These are phyloP conservation scores for Leccinellum luteum DNA, from an alignment of 768 basidiomycete species.

Conservation along the genomic window DNA sequence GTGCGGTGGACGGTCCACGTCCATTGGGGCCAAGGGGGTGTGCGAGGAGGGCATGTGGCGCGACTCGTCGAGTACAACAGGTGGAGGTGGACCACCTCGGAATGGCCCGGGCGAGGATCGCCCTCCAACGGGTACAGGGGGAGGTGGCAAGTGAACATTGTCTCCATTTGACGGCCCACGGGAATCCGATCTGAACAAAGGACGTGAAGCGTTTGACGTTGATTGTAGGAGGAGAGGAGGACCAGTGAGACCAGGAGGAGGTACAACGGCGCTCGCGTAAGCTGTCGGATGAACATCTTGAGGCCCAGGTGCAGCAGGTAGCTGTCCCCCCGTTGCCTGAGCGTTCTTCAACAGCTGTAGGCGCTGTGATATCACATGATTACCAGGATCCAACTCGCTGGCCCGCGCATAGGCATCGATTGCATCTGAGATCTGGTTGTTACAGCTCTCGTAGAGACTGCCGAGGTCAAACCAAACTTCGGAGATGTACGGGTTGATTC, in stretches of 20 bases:
- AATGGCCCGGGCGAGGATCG: slow-evolving; percentile 72
- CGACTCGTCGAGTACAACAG: slow-evolving; percentile 73
- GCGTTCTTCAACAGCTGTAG: slow-evolving; percentile 76
- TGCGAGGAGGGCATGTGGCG: slow-evolving; percentile 61
- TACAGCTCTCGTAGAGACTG: slow-evolving; percentile 95
- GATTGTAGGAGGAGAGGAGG: slow-evolving; percentile 65
- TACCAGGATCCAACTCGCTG: slow-evolving; percentile 87
- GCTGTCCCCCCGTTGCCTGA: slow-evolving; percentile 66
- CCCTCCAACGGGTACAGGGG: slow-evolving; percentile 45
- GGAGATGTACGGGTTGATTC: slow-evolving; percentile 96
- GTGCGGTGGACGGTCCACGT: slow-evolving; percentile 53
- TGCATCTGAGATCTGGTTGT: slow-evolving; percentile 97
- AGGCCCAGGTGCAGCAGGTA: slow-evolving; percentile 87
- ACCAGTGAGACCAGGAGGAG: slow-evolving; percentile 65
- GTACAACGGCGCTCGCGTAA: slow-evolving; percentile 76
- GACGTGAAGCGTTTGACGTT: slow-evolving; percentile 29
- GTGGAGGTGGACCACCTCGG: slow-evolving; percentile 80
- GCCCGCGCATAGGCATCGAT: slow-evolving; percentile 98
- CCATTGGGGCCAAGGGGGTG: slow-evolving; percentile 78
- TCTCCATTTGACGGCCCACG: slow-evolving; percentile 47
- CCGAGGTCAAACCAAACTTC: slow-evolving; percentile 88
- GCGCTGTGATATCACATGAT: slow-evolving; percentile 78
- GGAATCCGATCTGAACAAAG: slow-evolving; percentile 65
- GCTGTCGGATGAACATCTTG: slow-evolving; percentile 97
- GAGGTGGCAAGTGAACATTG: slow-evolving; percentile 53